These are phyloP conservation scores for Spathaspora arborariae DNA, from an alignment of 805 yeast genomes.

Conservation along the genomic window DNA sequence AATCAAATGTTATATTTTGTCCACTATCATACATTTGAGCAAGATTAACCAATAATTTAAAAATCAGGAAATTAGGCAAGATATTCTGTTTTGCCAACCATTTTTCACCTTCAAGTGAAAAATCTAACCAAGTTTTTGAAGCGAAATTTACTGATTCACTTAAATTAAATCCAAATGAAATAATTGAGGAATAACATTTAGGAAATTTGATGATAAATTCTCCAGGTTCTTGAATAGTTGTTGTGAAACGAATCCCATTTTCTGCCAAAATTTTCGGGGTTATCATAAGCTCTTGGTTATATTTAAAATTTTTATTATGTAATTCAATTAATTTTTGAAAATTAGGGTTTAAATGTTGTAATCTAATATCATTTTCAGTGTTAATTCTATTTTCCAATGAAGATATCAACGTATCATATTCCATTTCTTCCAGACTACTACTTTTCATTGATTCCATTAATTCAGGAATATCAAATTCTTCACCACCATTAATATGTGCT, in stretches of 20 bases:
- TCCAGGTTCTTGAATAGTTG: constrained; percentile 56
- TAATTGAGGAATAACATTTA: constrained; percentile 43
- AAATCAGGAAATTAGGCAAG: constrained; percentile 51
- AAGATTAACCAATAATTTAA: constrained; percentile 45
- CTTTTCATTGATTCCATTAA: constrained; percentile 9
- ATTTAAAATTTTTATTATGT: constrained; percentile 10
- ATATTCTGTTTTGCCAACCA: constrained; percentile 49
- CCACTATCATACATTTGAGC: constrained; percentile 39
- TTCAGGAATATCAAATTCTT: constrained; percentile 18
- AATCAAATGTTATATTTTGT: constrained; percentile 26
- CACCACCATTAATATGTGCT: constrained; percentile 17
- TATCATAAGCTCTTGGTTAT: constrained; percentile 44
- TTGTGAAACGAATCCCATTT: constrained; percentile 45
- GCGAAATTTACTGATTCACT: constrained; percentile 59
- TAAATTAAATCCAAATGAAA: constrained; percentile 54
- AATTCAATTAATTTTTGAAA: constrained; percentile 23
- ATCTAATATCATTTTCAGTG: constrained; percentile 25
- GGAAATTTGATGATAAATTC: constrained; percentile 60
- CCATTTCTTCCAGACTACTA: constrained; percentile 10
- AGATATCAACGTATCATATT: constrained; percentile 23
- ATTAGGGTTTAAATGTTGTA: constrained; percentile 22
- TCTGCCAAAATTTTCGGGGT: constrained; percentile 47
- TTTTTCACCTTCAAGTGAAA: constrained; percentile 44
- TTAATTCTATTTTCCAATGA: constrained; percentile 31
- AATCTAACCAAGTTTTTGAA: constrained; percentile 50